Percentiles rank a stretch among this genome's conserved stretches.
Conservation (phyloP, 495 filamentous ascomycete genomes). For the Neurospora sublineolata region DNA sequence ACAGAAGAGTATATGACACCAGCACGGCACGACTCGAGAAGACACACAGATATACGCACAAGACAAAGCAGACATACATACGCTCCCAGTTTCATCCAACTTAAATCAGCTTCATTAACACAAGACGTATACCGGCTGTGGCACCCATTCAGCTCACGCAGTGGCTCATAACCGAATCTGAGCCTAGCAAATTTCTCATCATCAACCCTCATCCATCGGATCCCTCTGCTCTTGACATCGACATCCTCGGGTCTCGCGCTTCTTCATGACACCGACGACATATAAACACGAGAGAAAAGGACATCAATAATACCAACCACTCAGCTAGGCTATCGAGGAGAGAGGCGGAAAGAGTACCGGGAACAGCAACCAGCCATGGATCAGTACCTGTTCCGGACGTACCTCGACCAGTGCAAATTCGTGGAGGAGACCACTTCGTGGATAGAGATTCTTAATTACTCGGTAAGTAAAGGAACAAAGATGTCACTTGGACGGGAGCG, state of each 20-base stretch:
- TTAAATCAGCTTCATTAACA: background rate
- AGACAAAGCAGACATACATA: background rate
- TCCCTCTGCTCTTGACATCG: background rate
- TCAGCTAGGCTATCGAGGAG: background rate
- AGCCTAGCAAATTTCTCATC: background rate
- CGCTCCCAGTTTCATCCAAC: background rate
- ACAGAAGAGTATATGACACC: background rate
- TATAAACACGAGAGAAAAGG: background rate
- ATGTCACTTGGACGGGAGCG: background rate
- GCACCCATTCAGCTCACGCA: background rate
- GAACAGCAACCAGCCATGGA: conserved; percentile 30
- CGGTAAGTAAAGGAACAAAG: conserved; percentile 24
- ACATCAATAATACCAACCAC: background rate
- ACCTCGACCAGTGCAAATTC: conserved; percentile 30
- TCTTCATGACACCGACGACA: background rate
- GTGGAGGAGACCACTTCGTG: conserved; percentile 39
- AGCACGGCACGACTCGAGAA: background rate
- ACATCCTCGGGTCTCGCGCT: background rate
- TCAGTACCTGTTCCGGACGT: conserved; percentile 38
- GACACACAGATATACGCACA: background rate
- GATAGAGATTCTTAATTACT: conserved; percentile 44
- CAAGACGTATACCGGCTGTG: background rate
- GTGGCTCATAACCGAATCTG: background rate
- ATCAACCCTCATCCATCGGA: background rate
- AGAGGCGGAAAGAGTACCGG: background rate